Conservation (phyloP, 1,284 basidiomycete species). For the Tremellales sp. region DNA sequence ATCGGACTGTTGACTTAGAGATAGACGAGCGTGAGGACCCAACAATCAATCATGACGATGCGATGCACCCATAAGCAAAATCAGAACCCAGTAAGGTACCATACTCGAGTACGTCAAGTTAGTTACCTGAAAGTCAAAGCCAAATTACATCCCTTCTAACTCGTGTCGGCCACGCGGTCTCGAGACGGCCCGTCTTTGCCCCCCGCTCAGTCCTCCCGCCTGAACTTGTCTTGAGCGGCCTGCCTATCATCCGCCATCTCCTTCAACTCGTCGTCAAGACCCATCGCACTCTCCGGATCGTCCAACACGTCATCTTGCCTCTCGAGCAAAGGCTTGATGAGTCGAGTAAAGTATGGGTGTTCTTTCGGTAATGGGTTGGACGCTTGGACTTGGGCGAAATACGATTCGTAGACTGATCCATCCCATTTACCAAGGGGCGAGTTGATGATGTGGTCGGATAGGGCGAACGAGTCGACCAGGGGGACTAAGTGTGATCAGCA, state of each 20-base stretch:
- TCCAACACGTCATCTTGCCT: slow-evolving; percentile 47
- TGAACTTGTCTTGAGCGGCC: slow-evolving; percentile 3
- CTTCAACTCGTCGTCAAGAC: slow-evolving; percentile 41
- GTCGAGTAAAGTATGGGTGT: slow-evolving; percentile 55
- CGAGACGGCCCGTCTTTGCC: no score
- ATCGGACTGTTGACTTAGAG: no score
- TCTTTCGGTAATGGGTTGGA: slow-evolving; percentile 45
- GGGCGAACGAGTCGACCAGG: slow-evolving; percentile 55
- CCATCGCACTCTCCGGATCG: slow-evolving; percentile 53
- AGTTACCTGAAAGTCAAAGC: no score
- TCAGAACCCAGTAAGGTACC: no score
- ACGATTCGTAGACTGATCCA: slow-evolving; percentile 52
- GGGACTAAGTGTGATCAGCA: slow-evolving; percentile 36
- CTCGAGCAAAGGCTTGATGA: slow-evolving; percentile 56
- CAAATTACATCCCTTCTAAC: no score
- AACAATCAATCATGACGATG: no score
- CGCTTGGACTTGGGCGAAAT: slow-evolving; percentile 52
- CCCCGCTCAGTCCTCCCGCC: not conserved
- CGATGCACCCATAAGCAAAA: no score
- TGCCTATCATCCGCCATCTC: slow-evolving; percentile 30
- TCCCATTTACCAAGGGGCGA: slow-evolving; percentile 55
- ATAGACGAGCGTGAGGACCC: no score
- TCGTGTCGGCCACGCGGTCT: no score
- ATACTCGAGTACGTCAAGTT: no score
- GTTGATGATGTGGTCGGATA: slow-evolving; percentile 58